phyloP scores from a whole-genome alignment of 2,329 filamentous ascomycete species.

The Fusarium napiforme region DNA sequence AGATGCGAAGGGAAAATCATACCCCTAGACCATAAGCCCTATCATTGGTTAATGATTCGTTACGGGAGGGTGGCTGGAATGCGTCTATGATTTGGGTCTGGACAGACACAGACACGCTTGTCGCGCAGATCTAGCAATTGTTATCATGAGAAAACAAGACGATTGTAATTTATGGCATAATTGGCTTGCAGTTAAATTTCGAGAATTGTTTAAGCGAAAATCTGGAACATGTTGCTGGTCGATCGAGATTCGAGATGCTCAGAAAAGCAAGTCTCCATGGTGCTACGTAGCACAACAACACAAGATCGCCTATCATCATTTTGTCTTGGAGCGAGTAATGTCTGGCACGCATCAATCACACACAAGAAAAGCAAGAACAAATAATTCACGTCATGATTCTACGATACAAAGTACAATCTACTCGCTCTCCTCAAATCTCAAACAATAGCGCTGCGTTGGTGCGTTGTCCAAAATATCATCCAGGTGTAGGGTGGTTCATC shows the following conservation, averaged over 20 bases:
- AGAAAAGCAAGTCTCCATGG: not conserved
- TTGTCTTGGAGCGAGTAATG: not conserved
- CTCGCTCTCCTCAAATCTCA: not conserved
- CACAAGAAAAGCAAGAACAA: too few species aligned
- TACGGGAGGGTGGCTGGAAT: accelerated
- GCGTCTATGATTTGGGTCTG: not conserved
- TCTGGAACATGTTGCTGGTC: too few species aligned
- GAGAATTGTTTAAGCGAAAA: not conserved
- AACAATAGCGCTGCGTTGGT: not conserved
- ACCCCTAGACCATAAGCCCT: conserved; percentile 35
- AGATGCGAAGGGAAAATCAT: conserved; percentile 32
- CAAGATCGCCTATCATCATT: not conserved
- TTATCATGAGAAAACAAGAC: not conserved
- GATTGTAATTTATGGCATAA: accelerated
- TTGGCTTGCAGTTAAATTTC: accelerated
- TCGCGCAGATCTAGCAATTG: not conserved
- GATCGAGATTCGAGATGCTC: not conserved
- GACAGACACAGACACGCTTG: too few species aligned
- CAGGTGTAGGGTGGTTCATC: conserved; percentile 7
- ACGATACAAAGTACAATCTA: too few species aligned
- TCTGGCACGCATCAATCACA: not conserved
- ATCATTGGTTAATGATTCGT: not conserved
- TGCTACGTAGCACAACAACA: not conserved
- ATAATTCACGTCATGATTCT: not conserved
- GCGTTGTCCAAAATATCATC: not conserved